Evolutionary conservation across 306 rosid species (phyloP), one percentile per base, ranked within the genome.

Genomic region (Casuarina equisetifolia): DNA sequence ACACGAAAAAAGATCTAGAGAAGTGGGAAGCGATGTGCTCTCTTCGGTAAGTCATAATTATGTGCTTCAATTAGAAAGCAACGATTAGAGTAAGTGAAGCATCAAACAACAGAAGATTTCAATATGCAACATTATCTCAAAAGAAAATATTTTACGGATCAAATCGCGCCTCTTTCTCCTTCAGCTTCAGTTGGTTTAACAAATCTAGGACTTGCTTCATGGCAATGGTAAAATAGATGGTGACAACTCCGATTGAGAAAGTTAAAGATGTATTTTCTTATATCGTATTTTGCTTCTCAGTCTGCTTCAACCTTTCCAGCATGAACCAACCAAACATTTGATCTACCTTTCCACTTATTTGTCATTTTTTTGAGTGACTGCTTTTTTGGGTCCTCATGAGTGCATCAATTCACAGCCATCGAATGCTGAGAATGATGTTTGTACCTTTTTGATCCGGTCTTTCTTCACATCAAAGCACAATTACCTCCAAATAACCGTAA

Each of bases 221-320:
- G 53, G 66, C 74, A 16, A 84, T 73, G 70, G 73, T 43, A 6
- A 70, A 42, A 70, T 80, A 80, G 19, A 76, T 77, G 48, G 79
- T 75, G 3, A 75, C 54, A 3, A 79, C 15, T 57, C 83, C 85
- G 11, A 85, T 70, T 20, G 85, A 82, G 53, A 78, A 79, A 61
- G 74, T 57, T 17, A 82, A 25, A 75, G 78, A 77, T n/a, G n/a
- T n/a, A n/a, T n/a, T n/a, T n/a, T n/a, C n/a, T 46, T 8, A 8
- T 0, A 46, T 7, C 20, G 19, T 55, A 8, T 19, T 9, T 55
- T 9, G 1, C 16, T 50, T 13, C 2, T 67, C 32, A 12, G 19
- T 54, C 67, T 58, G 44, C 57, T 39, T 78, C 76, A 35, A 13
- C 42, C 69, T 15, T 1, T 61, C 32, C 1, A 43, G 69, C 70